A percentile compares a stretch with the other conserved stretches of the same genome.
phyloP scores from a whole-genome alignment of 805 yeast genomes.

The Tetrapisispora iriomotensis region DNA sequence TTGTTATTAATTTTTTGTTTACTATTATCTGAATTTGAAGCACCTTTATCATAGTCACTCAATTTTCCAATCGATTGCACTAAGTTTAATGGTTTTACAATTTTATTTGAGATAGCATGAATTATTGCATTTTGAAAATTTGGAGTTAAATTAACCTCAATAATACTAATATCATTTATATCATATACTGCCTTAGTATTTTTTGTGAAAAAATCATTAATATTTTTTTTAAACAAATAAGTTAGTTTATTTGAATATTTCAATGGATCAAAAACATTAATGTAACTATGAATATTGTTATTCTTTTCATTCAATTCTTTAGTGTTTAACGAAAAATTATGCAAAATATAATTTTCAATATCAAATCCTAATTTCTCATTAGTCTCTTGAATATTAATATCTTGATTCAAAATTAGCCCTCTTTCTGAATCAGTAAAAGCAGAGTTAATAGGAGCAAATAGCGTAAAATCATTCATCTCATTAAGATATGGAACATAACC shows the following conservation, averaged over 20 bases:
- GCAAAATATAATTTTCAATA: constrained; percentile 22
- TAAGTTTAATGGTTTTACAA: constrained; percentile 31
- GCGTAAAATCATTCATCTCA: constrained; percentile 49
- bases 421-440: constrained; percentile 41
- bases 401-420: not conserved
- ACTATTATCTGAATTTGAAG: constrained; percentile 1
- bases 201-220: constrained; percentile 7
- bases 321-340: constrained; percentile 31
- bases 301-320: constrained; percentile 8
- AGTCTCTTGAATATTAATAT: not conserved
- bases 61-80: constrained; percentile 29
- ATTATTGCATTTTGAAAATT: constrained; percentile 54
- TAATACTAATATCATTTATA: constrained; percentile 29
- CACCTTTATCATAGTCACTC: constrained; percentile 2
- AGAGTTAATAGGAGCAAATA: constrained; percentile 73
- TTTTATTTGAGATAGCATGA: constrained; percentile 47
- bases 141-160: constrained; percentile 50
- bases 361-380: constrained; percentile 6
- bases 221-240: not conserved
- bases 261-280: not conserved
- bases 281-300: constrained; percentile 1
- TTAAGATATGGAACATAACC: constrained; percentile 58
- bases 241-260: constrained; percentile 1
- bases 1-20: not conserved
- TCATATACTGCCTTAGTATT: constrained; percentile 5